Base-by-base conservation (phyloP, 176 grass and related monocot species). In the Juncus effusus region DNA sequence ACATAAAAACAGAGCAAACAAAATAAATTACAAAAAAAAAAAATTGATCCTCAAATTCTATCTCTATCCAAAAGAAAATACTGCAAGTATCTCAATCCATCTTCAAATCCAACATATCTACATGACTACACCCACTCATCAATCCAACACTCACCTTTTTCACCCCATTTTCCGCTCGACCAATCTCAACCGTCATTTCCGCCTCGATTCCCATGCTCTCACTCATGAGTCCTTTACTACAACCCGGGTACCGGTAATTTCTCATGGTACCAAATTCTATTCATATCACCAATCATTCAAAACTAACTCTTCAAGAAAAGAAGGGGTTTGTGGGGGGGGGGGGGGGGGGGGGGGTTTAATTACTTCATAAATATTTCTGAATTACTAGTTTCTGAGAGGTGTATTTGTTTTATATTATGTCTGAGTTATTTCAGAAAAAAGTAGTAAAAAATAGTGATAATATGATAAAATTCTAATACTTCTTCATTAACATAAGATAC, bases 81-180 rank as follows among this genome's bases (percentile, higher is more conserved):
- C 61, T 96, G 82, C 74, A 96, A 56, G 16, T 81, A 96, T 35
- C 81, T 65, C 70, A 91, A 77, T 54, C 77, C 92, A 40, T 84
- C 82, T 36, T 91, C 79, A 56, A 88, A 39, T 59, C 69, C 36
- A 4, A 86, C 54, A 68, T 86, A 96, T 63, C 87, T 69, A 7
- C 54, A 68, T 86, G 91, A 59, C 87, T 69, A 7, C 87, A 96
- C 6, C 62, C 67, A 61, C 72, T 76, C 77, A 96, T 28, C 79
- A 91, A 77, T 3, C 92, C 92, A 10, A 96, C n/a, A 55, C 74
- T 73, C 2, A 91, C 63, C 73, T 15, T 96, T 77, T 62, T 69
- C 49, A 90, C 41, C 61, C 35, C 74, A 36, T 60, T 61, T 6
- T 10, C 6, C 39, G 14, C 13, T 19, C 38, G 41, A 3, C 59